phyloP scores from a whole-genome alignment of 495 filamentous ascomycete species.

The Aspergillus olivimuriae region DNA sequence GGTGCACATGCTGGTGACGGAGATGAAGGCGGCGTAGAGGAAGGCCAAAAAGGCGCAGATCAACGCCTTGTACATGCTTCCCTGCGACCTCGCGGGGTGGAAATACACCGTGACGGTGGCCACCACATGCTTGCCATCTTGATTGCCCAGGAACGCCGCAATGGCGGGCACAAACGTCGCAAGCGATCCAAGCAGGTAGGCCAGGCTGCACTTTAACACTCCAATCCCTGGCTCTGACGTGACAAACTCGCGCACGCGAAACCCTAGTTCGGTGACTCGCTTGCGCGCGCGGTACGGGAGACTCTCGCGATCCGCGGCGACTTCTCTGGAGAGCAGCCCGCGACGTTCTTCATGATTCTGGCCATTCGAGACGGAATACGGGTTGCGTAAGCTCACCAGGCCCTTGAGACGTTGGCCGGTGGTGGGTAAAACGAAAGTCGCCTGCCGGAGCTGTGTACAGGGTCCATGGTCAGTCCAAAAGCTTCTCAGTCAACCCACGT shows the following conservation, averaged over 20 bases:
- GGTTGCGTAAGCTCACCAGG: conserved; percentile 39
- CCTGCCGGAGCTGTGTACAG: conserved; percentile 40
- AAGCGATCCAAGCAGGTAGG: conserved; percentile 82
- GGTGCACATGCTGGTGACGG: conserved; percentile 79
- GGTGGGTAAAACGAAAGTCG: conserved; percentile 45
- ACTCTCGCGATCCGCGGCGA: conserved; percentile 12
- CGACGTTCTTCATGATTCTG: conserved; percentile 28
- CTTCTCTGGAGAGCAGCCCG: conserved; percentile 32
- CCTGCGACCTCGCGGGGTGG: conserved; percentile 84
- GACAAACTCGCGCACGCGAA: conserved; percentile 28
- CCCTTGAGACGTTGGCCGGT: conserved; percentile 49
- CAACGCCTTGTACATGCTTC: conserved; percentile 86
- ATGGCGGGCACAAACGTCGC: conserved; percentile 77
- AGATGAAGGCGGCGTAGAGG: conserved; percentile 73
- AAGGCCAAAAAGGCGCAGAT: conserved; percentile 79
- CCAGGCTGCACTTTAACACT: conserved; percentile 88
- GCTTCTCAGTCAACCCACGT: no score
- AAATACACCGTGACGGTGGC: conserved; percentile 93
- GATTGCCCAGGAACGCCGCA: conserved; percentile 65
- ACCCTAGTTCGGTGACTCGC: conserved; percentile 11
- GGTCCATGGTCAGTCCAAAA: not conserved
- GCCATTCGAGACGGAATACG: conserved; percentile 12
- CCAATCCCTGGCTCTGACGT: conserved; percentile 59
- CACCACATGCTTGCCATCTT: conserved; percentile 95
- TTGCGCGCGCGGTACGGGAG: conserved; percentile 9